Conservation (phyloP, 2,329 filamentous ascomycete species). For the Cladosporium sp. region DNA sequence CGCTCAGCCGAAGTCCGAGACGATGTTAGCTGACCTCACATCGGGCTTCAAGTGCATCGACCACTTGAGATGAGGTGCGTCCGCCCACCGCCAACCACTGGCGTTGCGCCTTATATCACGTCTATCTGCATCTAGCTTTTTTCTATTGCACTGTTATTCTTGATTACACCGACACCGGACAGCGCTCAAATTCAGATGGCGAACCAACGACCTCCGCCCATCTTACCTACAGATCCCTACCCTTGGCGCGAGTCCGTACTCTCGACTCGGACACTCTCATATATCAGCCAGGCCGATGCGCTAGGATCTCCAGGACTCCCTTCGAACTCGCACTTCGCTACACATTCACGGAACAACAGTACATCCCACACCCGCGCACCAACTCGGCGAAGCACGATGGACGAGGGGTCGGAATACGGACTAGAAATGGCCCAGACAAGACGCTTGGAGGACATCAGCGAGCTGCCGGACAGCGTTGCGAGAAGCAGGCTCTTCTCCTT, state of each 20-base stretch:
- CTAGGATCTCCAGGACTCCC: conserved; percentile 9
- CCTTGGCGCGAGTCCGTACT: conserved; percentile 28
- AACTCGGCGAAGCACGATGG: conserved; percentile 22
- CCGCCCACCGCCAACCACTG: not conserved
- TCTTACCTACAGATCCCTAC: conserved; percentile 2
- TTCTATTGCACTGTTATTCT: not conserved
- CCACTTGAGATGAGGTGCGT: not conserved
- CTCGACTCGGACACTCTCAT: conserved; percentile 33
- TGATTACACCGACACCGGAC: not conserved
- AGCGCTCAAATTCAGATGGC: not conserved
- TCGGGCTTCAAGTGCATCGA: not conserved
- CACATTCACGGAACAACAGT: conserved; percentile 17
- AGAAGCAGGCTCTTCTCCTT: conserved; percentile 30
- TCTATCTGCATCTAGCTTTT: too few relatives aligned
- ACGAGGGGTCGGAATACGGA: conserved; percentile 24
- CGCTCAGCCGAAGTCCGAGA: not conserved
- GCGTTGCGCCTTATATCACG: not conserved
- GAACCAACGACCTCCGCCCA: conserved; percentile 15
- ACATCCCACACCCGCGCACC: conserved; percentile 10
- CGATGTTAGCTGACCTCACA: not conserved
- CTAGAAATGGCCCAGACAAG: conserved; percentile 21
- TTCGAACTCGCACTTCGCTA: conserved; percentile 4
- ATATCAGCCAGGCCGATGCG: conserved; percentile 26
- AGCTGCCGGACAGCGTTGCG: conserved; percentile 27
- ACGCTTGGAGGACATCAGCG: conserved; percentile 8